Conservation (phyloP, 2,329 filamentous ascomycete genomes). For the Didymella sp. region DNA sequence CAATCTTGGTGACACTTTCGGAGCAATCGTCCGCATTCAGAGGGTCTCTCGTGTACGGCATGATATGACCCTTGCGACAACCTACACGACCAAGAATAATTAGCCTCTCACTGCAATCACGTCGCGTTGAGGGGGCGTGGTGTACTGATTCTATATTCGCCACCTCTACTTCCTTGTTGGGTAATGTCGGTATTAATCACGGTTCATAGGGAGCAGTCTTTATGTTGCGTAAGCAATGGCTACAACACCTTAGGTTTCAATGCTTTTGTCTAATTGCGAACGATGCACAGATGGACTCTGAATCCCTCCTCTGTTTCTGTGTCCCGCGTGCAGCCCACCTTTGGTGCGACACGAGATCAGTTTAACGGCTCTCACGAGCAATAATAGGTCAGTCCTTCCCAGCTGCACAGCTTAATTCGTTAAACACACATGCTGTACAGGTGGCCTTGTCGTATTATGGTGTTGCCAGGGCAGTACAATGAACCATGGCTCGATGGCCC, state of each 20-base stretch:
- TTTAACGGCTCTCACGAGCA: neutral
- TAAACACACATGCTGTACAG: neutral
- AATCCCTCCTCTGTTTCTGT: too few relatives aligned
- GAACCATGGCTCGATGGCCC: neutral
- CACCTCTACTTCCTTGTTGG: neutral
- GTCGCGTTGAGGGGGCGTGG: neutral
- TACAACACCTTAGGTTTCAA: too few relatives aligned
- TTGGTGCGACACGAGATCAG: too few relatives aligned
- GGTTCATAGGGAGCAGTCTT: neutral
- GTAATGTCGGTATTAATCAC: neutral
- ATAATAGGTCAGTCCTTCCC: neutral
- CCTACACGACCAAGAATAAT: neutral
- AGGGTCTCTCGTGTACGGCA: neutral
- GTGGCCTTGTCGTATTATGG: too few relatives aligned
- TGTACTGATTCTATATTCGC: neutral
- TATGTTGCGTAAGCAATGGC: too few relatives aligned
- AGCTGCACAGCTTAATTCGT: neutral
- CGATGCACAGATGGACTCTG: too few relatives aligned
- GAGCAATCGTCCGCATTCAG: neutral
- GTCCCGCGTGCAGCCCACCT: too few relatives aligned
- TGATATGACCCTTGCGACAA: neutral
- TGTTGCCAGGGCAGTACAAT: neutral
- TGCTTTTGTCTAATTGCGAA: too few relatives aligned
- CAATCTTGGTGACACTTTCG: neutral
- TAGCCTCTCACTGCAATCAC: neutral